Evolutionary conservation across 345 rosid genomes (phyloP).

Genomic region (Populus nigra): DNA sequence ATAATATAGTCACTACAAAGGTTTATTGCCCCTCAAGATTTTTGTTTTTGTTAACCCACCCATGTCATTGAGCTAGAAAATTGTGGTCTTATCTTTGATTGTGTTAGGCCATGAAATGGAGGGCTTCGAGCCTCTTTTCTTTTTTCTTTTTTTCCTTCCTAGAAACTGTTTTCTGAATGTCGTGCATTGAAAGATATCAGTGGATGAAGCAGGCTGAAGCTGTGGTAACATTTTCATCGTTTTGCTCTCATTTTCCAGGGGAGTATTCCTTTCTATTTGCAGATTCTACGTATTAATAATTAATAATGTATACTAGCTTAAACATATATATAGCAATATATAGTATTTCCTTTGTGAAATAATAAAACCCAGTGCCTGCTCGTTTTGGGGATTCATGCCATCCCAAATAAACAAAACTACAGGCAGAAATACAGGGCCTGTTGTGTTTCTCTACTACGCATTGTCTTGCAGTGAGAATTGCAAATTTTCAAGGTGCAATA

Average conservation of each 20-base stretch:
- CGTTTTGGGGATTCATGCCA: not conserved
- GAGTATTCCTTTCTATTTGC: too few relatives aligned
- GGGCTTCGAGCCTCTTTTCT: not conserved
- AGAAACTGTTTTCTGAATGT: not conserved
- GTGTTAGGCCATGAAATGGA: not conserved
- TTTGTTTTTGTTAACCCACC: not conserved
- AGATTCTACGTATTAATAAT: too few relatives aligned
- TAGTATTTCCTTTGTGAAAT: too few relatives aligned
- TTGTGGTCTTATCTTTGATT: not conserved
- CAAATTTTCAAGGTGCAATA: slow-evolving; percentile 46
- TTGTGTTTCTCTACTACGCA: not conserved
- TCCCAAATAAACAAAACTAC: not conserved
- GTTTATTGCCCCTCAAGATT: not conserved
- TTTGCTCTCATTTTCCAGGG: too few relatives aligned
- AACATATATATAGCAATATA: too few relatives aligned
- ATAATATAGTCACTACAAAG: slow-evolving; percentile 10
- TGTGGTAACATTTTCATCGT: too few relatives aligned
- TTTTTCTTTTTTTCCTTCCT: not conserved
- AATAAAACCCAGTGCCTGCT: too few relatives aligned
- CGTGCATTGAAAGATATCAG: not conserved
- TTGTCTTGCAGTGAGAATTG: not conserved
- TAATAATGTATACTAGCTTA: not conserved
- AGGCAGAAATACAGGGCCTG: not conserved
- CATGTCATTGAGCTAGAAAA: not conserved
- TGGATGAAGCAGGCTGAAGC: not conserved